Base-by-base conservation (phyloP, 805 yeast species). In the Cyberlindnera galapagoensis region DNA sequence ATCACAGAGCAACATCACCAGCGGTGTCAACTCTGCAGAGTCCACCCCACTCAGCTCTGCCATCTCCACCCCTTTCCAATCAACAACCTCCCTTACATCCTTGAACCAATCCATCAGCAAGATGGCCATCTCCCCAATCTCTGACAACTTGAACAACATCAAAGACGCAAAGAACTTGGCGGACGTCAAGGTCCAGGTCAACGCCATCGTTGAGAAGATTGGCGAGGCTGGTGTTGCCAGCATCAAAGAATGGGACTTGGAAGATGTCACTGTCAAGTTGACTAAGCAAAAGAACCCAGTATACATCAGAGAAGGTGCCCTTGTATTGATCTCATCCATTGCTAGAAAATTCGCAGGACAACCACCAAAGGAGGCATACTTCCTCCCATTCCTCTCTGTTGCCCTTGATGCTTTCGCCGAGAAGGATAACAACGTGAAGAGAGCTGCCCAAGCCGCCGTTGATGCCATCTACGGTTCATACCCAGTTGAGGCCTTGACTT, bases 341-440 rank as follows among this genome's bases (percentile, higher is more conserved):
- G 80, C 78, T 37, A 67, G 74, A 46, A 72, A 69, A 47, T 74
- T 76, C 44, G 78, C 80, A 13, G 80, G 82, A 24, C 68, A 68
- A 38, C 63, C 82, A 23, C 90, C 94, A 18, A 71, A 70, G 34
- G 95, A 87, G 59, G 80, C 86, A 4, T 77, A 76, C 52, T 65
- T 90, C 35, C 57, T 80, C 21, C 77, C 73, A 33, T 69, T 81
- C 24, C 63, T 87, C 38, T 64, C 74, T 6, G 50, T 70, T 4
- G 80, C 84, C 11, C 71, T 80, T 31, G 95, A 87, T 51, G 63
- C 76, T 24, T 67, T 75, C 36, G 76, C 90, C 30, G 97, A 92
- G 50, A 92, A 90, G 60, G 97, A 90, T 50, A 80, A 74, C 54
- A 72, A 78, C 30, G 92, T 90, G 27, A 76, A 77, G 56, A 76